These are phyloP conservation scores for Globisporangium polare DNA, from an alignment of 352 stramenopile species.

Conservation along the genomic window DNA sequence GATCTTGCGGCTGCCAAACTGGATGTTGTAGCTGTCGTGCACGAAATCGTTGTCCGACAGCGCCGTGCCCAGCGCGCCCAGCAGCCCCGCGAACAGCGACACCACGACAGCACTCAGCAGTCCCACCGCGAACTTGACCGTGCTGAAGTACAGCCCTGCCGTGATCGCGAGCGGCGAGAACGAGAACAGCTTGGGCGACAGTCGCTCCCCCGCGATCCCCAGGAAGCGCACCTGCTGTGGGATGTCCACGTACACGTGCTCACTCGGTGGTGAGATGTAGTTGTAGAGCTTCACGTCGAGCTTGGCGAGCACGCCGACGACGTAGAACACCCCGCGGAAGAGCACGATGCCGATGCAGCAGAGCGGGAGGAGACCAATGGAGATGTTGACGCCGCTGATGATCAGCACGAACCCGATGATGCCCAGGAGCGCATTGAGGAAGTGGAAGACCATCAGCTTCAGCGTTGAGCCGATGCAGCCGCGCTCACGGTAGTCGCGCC, in stretches of 20 bases:
- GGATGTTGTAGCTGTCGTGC: conserved; percentile 18
- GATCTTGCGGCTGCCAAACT: conserved; percentile 8
- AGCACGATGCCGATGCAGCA: conserved; percentile 66
- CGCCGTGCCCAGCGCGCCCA: conserved; percentile 19
- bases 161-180: conserved; percentile 62
- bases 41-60: conserved; percentile 20
- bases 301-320: conserved; percentile 44
- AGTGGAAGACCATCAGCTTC: conserved; percentile 54
- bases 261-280: conserved; percentile 36
- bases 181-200: conserved; percentile 44
- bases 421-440: conserved; percentile 56
- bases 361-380: conserved; percentile 44
- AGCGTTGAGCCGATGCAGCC: conserved; percentile 38
- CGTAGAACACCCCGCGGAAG: conserved; percentile 41
- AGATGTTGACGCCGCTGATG: conserved; percentile 31
- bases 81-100: conserved; percentile 27
- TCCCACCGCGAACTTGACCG: conserved; percentile 60
- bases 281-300: conserved; percentile 68
- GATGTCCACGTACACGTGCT: conserved; percentile 46
- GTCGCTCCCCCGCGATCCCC: conserved; percentile 29
- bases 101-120: conserved; percentile 38
- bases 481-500: conserved; percentile 20
- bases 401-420: conserved; percentile 45
- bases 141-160: conserved; percentile 56
- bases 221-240: conserved; percentile 31